Evolutionary conservation across 768 basidiomycete species (phyloP).

Genomic region (Kwoniella botswanensis): DNA sequence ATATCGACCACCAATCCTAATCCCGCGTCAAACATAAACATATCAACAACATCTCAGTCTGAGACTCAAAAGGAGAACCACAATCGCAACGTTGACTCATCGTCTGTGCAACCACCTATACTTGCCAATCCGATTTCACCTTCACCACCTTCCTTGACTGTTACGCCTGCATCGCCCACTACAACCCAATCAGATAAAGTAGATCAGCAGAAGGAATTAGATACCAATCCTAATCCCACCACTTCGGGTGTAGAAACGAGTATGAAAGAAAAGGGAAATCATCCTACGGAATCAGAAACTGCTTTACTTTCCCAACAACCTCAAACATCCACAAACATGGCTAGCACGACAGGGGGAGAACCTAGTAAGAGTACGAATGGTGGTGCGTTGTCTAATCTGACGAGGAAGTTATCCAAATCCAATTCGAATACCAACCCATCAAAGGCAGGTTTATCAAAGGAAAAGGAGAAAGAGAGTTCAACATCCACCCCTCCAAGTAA

Average conservation of each 20-base stretch:
- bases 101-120: not conserved
- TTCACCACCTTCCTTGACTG: constrained; percentile 19
- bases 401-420: constrained; percentile 25
- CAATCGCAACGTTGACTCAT: constrained; percentile 3
- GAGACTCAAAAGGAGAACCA: not conserved
- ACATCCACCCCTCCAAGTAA: constrained; percentile 1
- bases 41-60: constrained; percentile 10
- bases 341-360: constrained; percentile 3
- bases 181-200: constrained; percentile 13
- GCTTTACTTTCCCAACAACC: constrained; percentile 21
- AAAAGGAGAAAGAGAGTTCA: constrained; percentile 11
- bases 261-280: constrained; percentile 31
- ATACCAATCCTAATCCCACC: not conserved
- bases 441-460: not conserved
- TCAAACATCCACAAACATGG: constrained; percentile 3
- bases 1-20: not conserved
- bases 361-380: constrained; percentile 12
- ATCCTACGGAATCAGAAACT: constrained; percentile 29
- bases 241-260: not conserved
- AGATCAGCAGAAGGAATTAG: not conserved
- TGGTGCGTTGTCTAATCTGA: constrained; percentile 19
- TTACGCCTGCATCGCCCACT: constrained; percentile 18
- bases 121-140: not conserved
- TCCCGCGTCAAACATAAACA: not conserved
- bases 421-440: not conserved